Conservation (phyloP, 371 early-diverging fungal species). For the Syncephalastrum contaminatum region DNA sequence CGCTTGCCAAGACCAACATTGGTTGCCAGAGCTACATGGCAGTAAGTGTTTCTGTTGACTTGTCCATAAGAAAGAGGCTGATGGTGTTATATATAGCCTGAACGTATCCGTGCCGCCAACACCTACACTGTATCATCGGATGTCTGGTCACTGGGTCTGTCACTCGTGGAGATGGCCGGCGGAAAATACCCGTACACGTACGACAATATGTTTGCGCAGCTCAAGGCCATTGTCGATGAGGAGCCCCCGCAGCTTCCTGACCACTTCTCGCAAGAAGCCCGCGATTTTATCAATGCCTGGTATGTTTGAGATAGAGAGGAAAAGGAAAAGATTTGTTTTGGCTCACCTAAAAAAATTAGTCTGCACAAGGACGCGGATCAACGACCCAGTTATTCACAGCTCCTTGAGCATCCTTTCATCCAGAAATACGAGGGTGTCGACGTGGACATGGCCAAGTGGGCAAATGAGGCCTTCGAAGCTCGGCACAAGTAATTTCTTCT, state of each 20-base stretch:
- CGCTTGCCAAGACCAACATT: constrained; percentile 90
- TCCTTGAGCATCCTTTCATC: constrained; percentile 79
- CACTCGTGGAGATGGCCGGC: constrained; percentile 89
- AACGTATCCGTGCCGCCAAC: constrained; percentile 66
- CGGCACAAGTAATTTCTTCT: background rate
- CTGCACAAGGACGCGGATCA: constrained; percentile 71
- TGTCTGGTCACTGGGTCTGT: constrained; percentile 91
- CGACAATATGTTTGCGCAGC: constrained; percentile 80
- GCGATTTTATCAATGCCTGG: constrained; percentile 80
- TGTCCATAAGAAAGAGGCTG: too few species aligned
- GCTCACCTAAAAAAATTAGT: constrained; percentile 32
- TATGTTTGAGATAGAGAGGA: constrained; percentile 19
- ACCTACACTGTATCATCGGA: constrained; percentile 81
- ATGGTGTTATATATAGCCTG: constrained; percentile 56
- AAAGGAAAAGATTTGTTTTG: background rate
- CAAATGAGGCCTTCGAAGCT: constrained; percentile 30
- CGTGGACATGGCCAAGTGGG: constrained; percentile 88
- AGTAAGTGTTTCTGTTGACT: constrained; percentile 44
- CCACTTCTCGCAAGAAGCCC: constrained; percentile 68
- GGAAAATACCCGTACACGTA: constrained; percentile 81
- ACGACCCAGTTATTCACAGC: constrained; percentile 71
- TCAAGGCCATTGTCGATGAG: constrained; percentile 83
- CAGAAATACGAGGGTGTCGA: constrained; percentile 51
- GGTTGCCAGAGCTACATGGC: constrained; percentile 97
- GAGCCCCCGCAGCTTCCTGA: constrained; percentile 76